phyloP scores from a whole-genome alignment of 2,329 filamentous ascomycete genomes.

The Paracorniculantispora psalliotae region DNA sequence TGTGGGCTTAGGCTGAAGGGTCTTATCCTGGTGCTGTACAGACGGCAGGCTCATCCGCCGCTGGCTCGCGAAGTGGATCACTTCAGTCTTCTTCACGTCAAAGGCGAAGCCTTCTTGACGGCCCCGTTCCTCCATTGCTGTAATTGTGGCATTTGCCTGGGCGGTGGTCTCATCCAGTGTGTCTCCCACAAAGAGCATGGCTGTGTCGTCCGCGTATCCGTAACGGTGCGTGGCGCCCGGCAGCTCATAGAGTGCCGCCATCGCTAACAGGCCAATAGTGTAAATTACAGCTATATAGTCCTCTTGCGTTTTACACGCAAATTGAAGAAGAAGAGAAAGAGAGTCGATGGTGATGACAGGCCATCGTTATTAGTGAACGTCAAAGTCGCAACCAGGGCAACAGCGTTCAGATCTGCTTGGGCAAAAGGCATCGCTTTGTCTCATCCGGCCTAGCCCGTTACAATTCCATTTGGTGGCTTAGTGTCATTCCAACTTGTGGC shows the following conservation, averaged over 20 bases:
- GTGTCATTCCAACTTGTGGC: no score
- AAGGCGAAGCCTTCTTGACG: conserved; percentile 18
- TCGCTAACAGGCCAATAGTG: background rate
- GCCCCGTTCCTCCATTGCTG: conserved; percentile 17
- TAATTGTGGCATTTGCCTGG: conserved; percentile 9
- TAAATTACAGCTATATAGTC: no score
- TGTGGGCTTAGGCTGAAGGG: conserved; percentile 7
- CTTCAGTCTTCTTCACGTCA: conserved; percentile 19
- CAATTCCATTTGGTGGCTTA: no score
- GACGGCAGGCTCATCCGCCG: background rate
- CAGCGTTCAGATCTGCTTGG: no score
- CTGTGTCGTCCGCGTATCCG: conserved; percentile 20
- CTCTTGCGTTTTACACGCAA: no score
- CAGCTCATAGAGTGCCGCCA: background rate
- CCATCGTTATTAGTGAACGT: no score
- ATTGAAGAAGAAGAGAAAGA: no score
- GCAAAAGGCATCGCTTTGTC: no score
- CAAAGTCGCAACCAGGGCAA: no score
- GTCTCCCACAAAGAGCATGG: conserved; percentile 16
- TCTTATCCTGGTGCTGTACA: conserved; percentile 4
- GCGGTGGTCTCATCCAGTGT: conserved; percentile 15
- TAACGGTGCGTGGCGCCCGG: conserved; percentile 9
- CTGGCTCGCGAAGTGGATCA: conserved; percentile 19
- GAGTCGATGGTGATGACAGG: no score
- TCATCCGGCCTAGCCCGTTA: no score